Base-by-base conservation (phyloP, 208 protist species). In the Herpetomonas muscarum region DNA sequence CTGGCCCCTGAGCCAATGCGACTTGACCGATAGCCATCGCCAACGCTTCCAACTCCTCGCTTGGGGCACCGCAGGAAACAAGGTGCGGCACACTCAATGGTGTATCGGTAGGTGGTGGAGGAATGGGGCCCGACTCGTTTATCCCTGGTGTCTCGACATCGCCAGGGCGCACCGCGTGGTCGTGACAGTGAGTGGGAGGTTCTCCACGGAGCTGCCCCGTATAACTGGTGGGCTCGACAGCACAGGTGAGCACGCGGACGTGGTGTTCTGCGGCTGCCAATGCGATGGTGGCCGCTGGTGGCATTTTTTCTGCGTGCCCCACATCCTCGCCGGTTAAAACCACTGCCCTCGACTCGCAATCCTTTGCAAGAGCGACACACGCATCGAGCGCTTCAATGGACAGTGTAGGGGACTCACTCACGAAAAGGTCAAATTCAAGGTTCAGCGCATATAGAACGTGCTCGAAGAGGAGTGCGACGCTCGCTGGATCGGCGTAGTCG, bases 381-480 rank as follows among this genome's bases (percentile, higher is more conserved):
- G 22, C n/a, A 31, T 46, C 30, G 15, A 76, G 28, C 34, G 67
- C 39, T n/a, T 53, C 46, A 0, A 61, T 15, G 0, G 39, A 25
- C 29, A 79, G 54, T 25, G 41, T 22, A 1, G 67, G 24, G 17
- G 57, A 31, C 13, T 29, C 63, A 13, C 31, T 28, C 1, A 54
- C 30, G 26, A 73, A 82, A 12, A 64, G 29, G 19, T 75, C 64
- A 26, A 75, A 74, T 51, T 82, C 76, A 3, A 47, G 30, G 26
- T 63, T 59, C 0, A 82, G 52, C 3, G 73, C 37, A 0, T 47
- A 53, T 2, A 24, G 17, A 7, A 67, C 3, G 21, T 56, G 63
- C 4, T 63, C 13, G 0, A 9, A 5, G 31, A 76, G 29, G 19
- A 76, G 7, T 21, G 28, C 44, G 15, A 3, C 4, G 32, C 55